These are phyloP conservation scores for Microstegium vimineum DNA, from an alignment of 176 grass and related monocot genomes.

Conservation along the genomic window DNA sequence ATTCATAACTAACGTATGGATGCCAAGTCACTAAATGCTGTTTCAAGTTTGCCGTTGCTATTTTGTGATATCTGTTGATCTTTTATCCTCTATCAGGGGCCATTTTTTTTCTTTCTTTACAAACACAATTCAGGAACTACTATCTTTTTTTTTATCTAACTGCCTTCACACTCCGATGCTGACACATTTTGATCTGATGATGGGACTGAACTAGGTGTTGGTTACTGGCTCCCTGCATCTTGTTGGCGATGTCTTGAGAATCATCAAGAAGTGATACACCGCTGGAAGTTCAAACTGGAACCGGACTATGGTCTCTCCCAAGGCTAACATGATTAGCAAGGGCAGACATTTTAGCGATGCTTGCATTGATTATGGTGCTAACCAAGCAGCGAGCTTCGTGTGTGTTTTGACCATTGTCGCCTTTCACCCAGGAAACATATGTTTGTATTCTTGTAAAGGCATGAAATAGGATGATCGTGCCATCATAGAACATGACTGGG, in stretches of 20 bases:
- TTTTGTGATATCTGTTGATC: not conserved
- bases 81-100: not conserved
- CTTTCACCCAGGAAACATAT: not conserved
- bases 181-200: slow-evolving; percentile 8
- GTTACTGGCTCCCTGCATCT: slow-evolving; percentile 80
- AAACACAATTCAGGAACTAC: not conserved
- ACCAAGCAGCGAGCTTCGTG: not conserved
- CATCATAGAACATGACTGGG: not conserved
- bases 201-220: slow-evolving; percentile 45
- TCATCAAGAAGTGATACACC: slow-evolving; percentile 43
- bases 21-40: not conserved
- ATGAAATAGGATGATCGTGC: not conserved
- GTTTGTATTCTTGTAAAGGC: not conserved
- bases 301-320: not conserved
- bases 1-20: not conserved
- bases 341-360: not conserved
- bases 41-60: not conserved
- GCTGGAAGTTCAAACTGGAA: not conserved
- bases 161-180: not conserved
- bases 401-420: not conserved
- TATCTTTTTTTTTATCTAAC: not conserved
- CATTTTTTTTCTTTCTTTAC: not conserved
- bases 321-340: not conserved
- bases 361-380: not conserved
- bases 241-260: slow-evolving; percentile 65